Base-by-base conservation (phyloP, 2,329 filamentous ascomycete species). In the Ophiostoma ulmi region DNA sequence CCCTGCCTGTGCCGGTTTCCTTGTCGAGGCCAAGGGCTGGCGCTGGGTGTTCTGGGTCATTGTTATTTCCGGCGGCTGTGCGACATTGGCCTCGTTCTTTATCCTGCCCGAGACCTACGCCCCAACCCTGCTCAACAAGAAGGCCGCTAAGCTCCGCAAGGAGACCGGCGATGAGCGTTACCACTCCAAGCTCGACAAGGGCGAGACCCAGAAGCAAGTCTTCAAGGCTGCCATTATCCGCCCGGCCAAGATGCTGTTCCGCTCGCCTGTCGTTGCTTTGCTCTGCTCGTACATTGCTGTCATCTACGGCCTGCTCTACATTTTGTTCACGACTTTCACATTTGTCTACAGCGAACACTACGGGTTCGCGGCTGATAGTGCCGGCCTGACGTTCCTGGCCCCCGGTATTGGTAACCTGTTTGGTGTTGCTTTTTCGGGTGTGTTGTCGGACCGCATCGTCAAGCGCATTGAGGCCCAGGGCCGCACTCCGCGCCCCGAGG, bases 21-120 rank as follows among this genome's bases (percentile, higher is more conserved):
- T 91, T 35, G 83, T 87, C 0, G 80, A 89, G 75, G 81, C 85
- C 73, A 86, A 84, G 5, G 86, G 83, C 6, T 92, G 90, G 90
- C 83, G 88, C 67, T 92, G 90, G 90, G 85, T 87, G 5, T 92
- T 91, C 79, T 90, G 85, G 80, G 80, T 86, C 0, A 89, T 87
- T 1, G 84, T 85, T 1, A 88, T 91, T 66, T 70, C 76, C 6
- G 85, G 86, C 38, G 87, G 81, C 0, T 71, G 85, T 22, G 83
- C 91, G 44, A 85, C 89, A 75, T 70, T 85, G 3, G 78, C 84
- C 36, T 88, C 75, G 14, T 74, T 87, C n/a, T 76, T 91, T 66
- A 85, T 89, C 77, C 84, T 89, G 0, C 83, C 83, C 26, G 78
- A 79, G 73, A 77, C 77, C 1, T 78, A 77, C 67, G 76, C 75